These are phyloP conservation scores for Chaetothyriales sp. DNA, from an alignment of 2,329 filamentous ascomycete species.

Conservation along the genomic window DNA sequence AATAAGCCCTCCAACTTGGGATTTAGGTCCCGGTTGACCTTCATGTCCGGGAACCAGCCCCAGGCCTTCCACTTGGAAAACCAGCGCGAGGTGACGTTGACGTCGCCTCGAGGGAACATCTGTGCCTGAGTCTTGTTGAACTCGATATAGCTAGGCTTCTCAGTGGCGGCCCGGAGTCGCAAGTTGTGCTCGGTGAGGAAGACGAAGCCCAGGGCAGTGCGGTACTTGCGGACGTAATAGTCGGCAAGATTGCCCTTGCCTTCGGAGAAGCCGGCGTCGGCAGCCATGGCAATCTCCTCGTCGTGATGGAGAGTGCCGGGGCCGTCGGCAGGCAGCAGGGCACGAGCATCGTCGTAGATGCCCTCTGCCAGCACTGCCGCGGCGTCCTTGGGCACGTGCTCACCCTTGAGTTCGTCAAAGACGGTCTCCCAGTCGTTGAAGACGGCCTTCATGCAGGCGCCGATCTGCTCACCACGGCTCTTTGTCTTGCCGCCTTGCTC, in stretches of 20 bases:
- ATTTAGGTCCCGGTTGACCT: background rate
- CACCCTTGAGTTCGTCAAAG: background rate
- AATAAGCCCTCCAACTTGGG: background rate
- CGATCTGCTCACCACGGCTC: background rate
- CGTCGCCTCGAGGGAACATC: background rate
- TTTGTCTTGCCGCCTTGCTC: background rate
- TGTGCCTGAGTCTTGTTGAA: background rate
- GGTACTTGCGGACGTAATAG: background rate
- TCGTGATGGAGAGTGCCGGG: background rate
- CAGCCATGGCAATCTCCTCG: background rate
- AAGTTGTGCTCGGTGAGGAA: background rate
- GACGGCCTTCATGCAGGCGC: background rate
- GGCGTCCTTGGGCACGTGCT: background rate
- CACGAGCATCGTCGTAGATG: background rate
- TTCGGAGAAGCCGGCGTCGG: background rate
- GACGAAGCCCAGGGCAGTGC: background rate
- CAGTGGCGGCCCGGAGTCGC: background rate
- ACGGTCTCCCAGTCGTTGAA: background rate
- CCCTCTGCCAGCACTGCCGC: background rate
- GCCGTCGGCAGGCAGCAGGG: background rate
- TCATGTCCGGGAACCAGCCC: background rate
- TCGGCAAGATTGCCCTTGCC: background rate
- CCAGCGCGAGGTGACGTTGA: background rate
- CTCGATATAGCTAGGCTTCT: background rate
- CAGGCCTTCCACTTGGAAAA: background rate